Evolutionary conservation across 768 basidiomycete genomes (phyloP), one percentile per base, ranked within the genome.

Genomic region (Tephrocybe sp.): DNA sequence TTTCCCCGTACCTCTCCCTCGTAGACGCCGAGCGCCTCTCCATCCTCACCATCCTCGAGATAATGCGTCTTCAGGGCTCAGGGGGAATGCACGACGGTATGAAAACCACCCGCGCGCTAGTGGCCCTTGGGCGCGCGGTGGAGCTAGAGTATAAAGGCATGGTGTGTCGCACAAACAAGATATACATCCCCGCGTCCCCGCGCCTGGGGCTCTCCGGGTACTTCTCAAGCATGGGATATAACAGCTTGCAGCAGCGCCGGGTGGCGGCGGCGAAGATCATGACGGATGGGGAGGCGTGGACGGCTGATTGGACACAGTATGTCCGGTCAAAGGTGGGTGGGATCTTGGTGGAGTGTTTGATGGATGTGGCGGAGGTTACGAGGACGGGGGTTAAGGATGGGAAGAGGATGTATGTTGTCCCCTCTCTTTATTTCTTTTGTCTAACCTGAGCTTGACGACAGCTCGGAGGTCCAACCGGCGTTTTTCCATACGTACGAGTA

Each of bases 401-500:
- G 9, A 75, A 86, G 53, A 54, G 63, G 31, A 56, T 88, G 84
- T 91, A 60, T 57, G 89, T 72, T 8, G 9, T 0, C 8, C 18
- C n/a, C 46, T 30, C 51, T 38, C 47, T 40, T 31, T 44, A 16
- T 26, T 25, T 18, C 11, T 34, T 32, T 12, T 15, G 19, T 25
- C 25, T 4, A 34, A 28, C 24, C n/a, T 51, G 36, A 54, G 26
- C 48, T 60, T 22, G 59, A 44, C 3, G 46, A 4, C 54, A 90
- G 87, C 31, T 70, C 78, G 25, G 93, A 97, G 65, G 71, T 73
- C 16, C 95, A 98, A 58, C 89, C 90, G 0, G 96, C 95, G 1
- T 94, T 98, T 69, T 84, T 83, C 46, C 94, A 97, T 61, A 78
- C 83, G 1, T 97, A 97, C 63, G 95, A 98, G 66, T 96, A 94